Base-by-base conservation (phyloP, 495 filamentous ascomycete genomes). In the Pyrenopolyporus hunteri region DNA sequence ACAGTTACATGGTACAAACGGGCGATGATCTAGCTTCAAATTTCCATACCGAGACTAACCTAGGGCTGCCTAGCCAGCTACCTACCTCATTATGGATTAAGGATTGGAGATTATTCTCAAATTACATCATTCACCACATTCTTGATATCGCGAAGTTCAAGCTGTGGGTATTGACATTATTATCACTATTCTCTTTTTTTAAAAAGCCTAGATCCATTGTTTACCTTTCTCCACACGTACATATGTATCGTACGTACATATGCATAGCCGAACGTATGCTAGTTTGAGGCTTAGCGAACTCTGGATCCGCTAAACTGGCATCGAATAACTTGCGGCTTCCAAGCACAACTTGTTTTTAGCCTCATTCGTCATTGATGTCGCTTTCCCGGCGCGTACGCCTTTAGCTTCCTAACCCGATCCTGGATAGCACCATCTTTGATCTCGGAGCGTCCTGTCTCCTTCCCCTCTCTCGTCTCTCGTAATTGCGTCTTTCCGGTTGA, bases 321-420 rank as follows among this genome's bases (percentile, higher is more conserved):
- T 48, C 10, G n/a, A 16, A 36, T 51, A 46, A n/a, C 36, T 40
- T 40, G 16, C n/a, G 13, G 19, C 19, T 44, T 39, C n/a, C n/a
- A 17, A 13, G 13, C 37, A 33, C 22, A 17, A 33, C 22, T 37
- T 37, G 40, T 55, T 53, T 54, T 58, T 64, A 64, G 49, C 55
- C 55, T 59, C 61, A 36, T 55, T 59, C 61, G 61, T 64, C 61
- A 64, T 64, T 50, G 61, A 59, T 59, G 37, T 45, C 56, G 36
- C 39, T 57, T 22, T 25, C 43, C 47, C 16, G 36, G 23, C 8
- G 32, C 26, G 43, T 4, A 48, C 13, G 13, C 9, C 17, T 64
- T 48, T 54, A 58, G 42, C 35, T 58, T 44, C 14, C 54, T 36
- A 57, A 43, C 55, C 25, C 35, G 32, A 16, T 8, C 25, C 47